Evolutionary conservation across 306 rosid genomes (phyloP).

Genomic region (Trifolium pratense): DNA sequence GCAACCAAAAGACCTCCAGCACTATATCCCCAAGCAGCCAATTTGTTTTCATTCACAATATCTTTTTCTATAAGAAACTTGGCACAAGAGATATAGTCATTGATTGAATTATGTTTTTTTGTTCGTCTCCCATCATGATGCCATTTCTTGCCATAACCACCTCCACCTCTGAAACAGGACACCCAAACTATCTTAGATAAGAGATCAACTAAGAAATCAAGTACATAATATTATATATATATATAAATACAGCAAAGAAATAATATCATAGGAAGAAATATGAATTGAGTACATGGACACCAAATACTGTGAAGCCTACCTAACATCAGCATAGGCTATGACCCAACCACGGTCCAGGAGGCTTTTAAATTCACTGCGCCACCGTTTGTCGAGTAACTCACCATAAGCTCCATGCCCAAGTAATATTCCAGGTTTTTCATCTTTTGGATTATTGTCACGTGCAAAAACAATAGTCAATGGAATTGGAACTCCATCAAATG

Average conservation of each 20-base stretch:
- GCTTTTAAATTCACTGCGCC: constrained; percentile 88
- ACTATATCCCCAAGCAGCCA: constrained; percentile 89
- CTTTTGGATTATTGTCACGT: constrained; percentile 56
- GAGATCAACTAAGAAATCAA: constrained; percentile 34
- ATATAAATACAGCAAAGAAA: constrained; percentile 22
- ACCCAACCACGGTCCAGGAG: constrained; percentile 96
- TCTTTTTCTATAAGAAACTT: constrained; percentile 69
- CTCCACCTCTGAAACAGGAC: constrained; percentile 80
- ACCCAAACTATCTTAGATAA: constrained; percentile 38
- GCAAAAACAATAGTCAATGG: constrained; percentile 83
- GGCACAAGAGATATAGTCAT: constrained; percentile 87
- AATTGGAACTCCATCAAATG: constrained; percentile 71
- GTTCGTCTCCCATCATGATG: constrained; percentile 76
- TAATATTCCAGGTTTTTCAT: constrained; percentile 77
- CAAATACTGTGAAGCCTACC: constrained; percentile 57
- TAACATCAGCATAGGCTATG: constrained; percentile 90
- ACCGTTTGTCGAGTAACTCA: constrained; percentile 87
- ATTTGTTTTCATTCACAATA: constrained; percentile 73
- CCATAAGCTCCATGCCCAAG: constrained; percentile 94
- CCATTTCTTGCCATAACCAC: constrained; percentile 92
- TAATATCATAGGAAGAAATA: constrained; percentile 11
- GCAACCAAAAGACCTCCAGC: constrained; percentile 98
- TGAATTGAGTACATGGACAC: constrained; percentile 15
- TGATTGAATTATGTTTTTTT: constrained; percentile 73
- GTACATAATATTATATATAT: constrained; percentile 10